Conservation (phyloP, 2,329 filamentous ascomycete species). For the Aspergillus vadensis region DNA sequence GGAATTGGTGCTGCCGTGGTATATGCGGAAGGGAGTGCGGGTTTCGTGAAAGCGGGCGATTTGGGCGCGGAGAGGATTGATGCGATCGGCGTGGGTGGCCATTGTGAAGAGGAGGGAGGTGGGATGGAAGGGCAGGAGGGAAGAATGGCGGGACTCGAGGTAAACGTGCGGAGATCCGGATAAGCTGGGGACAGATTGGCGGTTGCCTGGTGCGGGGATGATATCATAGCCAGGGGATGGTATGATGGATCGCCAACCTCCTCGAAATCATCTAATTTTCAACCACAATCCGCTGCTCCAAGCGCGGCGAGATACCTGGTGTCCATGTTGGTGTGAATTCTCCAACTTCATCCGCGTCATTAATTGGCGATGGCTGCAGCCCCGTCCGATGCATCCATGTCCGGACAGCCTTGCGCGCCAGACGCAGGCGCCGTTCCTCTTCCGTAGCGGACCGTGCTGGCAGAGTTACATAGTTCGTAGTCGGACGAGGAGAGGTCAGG, state of each 20-base stretch:
- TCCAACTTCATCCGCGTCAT: conserved; percentile 57
- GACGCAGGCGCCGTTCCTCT: conserved; percentile 58
- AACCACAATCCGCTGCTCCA: conserved; percentile 72
- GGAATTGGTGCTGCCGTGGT: conserved; percentile 76
- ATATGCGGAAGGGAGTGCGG: conserved; percentile 68
- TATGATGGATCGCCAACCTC: too few relatives aligned
- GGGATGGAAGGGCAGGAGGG: not conserved
- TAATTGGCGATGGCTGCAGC: conserved; percentile 53
- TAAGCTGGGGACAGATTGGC: not conserved
- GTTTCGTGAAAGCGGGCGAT: conserved; percentile 48
- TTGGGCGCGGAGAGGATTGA: not conserved
- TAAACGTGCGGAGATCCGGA: not conserved
- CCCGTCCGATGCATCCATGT: conserved; percentile 74
- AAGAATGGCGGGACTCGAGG: not conserved
- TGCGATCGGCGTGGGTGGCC: not conserved
- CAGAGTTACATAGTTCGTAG: conserved; percentile 42
- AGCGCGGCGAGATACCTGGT: conserved; percentile 71
- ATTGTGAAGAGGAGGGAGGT: not conserved
- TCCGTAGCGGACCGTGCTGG: conserved; percentile 47
- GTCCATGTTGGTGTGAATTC: conserved; percentile 72
- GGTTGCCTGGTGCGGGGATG: not conserved
- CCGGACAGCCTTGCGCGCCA: conserved; percentile 68
- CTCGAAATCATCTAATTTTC: conserved; percentile 10
- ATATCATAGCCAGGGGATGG: not conserved
- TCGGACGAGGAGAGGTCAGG: conserved; percentile 36